Evolutionary conservation across 106 monocot genomes (phyloP).

Genomic region (Narthecium ossifragum): DNA sequence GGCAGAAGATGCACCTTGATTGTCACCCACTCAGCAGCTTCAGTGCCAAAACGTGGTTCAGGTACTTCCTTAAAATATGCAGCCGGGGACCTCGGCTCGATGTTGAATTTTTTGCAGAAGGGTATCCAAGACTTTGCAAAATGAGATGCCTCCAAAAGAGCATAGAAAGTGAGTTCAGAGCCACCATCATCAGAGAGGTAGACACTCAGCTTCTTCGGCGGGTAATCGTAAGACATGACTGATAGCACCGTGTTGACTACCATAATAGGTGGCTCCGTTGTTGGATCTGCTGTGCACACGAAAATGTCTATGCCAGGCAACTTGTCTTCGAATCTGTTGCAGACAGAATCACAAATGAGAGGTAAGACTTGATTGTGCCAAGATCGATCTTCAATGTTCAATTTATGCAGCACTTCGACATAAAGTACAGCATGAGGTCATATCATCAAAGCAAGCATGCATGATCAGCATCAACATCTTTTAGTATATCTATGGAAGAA

Average conservation of each 20-base stretch:
- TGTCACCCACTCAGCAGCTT: constrained; percentile 24
- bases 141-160: constrained; percentile 54
- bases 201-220: constrained; percentile 52
- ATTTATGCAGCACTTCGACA: no score
- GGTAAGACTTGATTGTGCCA: no score
- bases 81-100: constrained; percentile 61
- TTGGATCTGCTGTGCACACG: constrained; percentile 76
- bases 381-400: no score
- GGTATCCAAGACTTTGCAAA: constrained; percentile 77
- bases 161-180: constrained; percentile 76
- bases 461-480: no score
- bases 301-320: constrained; percentile 60
- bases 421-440: no score
- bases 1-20: constrained; percentile 40
- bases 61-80: constrained; percentile 35
- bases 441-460: no score
- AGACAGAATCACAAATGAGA: background rate
- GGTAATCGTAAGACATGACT: constrained; percentile 73
- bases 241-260: constrained; percentile 73
- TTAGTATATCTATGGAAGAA: no score
- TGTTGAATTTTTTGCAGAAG: constrained; percentile 54
- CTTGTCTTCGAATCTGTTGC: constrained; percentile 28
- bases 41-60: background rate
- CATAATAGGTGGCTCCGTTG: constrained; percentile 61
- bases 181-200: constrained; percentile 78